Base-by-base conservation (phyloP, 176 grass and related monocot genomes). In the Triticum dicoccoides region DNA sequence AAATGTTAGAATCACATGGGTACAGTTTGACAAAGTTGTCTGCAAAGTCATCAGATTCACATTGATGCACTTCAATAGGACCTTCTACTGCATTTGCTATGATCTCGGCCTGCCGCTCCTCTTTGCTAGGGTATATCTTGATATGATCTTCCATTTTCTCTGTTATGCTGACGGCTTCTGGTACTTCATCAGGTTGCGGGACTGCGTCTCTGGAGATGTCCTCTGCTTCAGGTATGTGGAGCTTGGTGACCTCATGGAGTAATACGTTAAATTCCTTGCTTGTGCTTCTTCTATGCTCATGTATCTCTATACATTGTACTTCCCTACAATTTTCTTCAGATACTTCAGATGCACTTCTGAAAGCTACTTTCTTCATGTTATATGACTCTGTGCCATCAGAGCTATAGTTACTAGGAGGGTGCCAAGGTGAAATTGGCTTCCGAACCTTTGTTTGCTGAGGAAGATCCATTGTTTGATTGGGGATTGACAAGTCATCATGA, bases 281-380 rank as follows among this genome's bases (percentile, higher is more conserved):
- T 82, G 61, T 81, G 54, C 41, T 90, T 80, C 76, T 80, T 56
- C 88, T 86, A 69, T 88, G 39, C 42, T 92, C 78, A 82, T 94
- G 79, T 75, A 96, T 82, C 41, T 96, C 92, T 64, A 99, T 78
- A 52, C 97, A 99, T 56, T 91, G 92, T 25, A 99, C 92, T 88
- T 99, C 97, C 87, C 91, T 96, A 75, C 94, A 99, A 54, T 97
- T 76, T 21, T 95, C 93, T 87, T 99, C 92, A 65, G 83, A 91
- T 76, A 90, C 73, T 56, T 90, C 84, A 69, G 81, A 92, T 61
- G 73, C 49, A 69, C 80, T 69, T 85, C 69, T 82, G 35, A 81
- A 83, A 79, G 49, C 64, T 18, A 45, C 62, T 47, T 87, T 89
- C 32, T 71, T 81, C 70, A 69, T 87, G 74, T 87, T 82, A 80